phyloP scores from a whole-genome alignment of 1,284 basidiomycete genomes.

The Lentinula novae-zelandiae region DNA sequence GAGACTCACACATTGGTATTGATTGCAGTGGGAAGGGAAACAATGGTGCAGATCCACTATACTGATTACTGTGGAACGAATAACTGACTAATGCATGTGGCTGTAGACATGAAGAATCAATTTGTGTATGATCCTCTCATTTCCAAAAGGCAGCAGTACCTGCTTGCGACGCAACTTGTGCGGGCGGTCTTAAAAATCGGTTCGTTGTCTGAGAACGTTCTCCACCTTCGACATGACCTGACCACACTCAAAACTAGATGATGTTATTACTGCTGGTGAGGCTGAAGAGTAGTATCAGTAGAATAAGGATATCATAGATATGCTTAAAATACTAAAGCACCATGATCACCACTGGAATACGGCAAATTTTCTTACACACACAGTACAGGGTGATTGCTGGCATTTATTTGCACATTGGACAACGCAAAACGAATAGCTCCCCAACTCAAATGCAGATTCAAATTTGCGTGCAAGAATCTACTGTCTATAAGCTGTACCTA shows the following conservation, averaged over 20 bases:
- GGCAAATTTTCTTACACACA: too few species aligned
- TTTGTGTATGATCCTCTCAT: slow-evolving; percentile 97
- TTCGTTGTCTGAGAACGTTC: slow-evolving; percentile 19
- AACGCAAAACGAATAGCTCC: too few species aligned
- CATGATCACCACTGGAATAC: too few species aligned
- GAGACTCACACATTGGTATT: slow-evolving; percentile 84
- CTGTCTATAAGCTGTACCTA: too few species aligned
- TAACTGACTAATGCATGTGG: not conserved
- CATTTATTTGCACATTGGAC: not conserved
- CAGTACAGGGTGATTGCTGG: too few species aligned
- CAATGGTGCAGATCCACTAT: slow-evolving; percentile 54
- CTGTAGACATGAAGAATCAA: slow-evolving; percentile 95
- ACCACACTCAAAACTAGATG: slow-evolving; percentile 10
- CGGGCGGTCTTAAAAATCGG: slow-evolving; percentile 75
- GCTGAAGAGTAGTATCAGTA: slow-evolving; percentile 15
- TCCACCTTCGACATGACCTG: too few species aligned
- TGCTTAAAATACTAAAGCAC: too few species aligned
- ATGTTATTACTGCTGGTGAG: slow-evolving; percentile 19
- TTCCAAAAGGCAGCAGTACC: slow-evolving; percentile 95
- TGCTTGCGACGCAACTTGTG: slow-evolving; percentile 92
- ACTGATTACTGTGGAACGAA: not conserved
- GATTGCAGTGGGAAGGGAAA: slow-evolving; percentile 88
- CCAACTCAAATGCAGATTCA: too few species aligned
- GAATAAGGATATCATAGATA: too few species aligned
- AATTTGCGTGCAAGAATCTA: too few species aligned